Evolutionary conservation across 2,329 filamentous ascomycete species (phyloP).

Genomic region (Monilinia fructigena): DNA sequence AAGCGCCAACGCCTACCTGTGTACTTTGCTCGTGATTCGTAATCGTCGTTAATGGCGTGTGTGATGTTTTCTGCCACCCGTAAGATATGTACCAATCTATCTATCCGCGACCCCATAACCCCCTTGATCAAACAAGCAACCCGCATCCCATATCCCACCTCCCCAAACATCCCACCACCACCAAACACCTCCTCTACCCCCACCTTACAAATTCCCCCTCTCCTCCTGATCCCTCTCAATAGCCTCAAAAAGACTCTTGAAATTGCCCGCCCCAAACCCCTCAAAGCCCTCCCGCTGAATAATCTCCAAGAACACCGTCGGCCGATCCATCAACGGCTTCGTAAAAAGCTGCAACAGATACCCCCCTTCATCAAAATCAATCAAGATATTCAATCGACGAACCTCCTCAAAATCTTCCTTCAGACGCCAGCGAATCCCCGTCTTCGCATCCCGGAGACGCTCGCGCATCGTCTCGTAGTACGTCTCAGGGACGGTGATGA

Average conservation of each 20-base stretch:
- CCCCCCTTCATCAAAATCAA: conserved; percentile 91
- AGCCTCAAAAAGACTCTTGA: conserved; percentile 91
- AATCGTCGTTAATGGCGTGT: too few relatives aligned
- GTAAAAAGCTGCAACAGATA: conserved; percentile 78
- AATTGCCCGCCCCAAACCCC: conserved; percentile 92
- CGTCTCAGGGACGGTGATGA: conserved; percentile 82
- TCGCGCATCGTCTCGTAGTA: conserved; percentile 79
- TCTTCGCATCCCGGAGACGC: conserved; percentile 60
- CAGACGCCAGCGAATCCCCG: conserved; percentile 56
- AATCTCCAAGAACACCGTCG: conserved; percentile 94
- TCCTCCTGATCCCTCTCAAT: conserved; percentile 90
- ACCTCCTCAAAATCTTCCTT: conserved; percentile 78
- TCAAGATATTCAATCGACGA: conserved; percentile 77
- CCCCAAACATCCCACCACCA: not conserved
- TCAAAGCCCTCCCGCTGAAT: conserved; percentile 89
- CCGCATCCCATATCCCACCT: too few relatives aligned
- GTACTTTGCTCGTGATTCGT: too few relatives aligned
- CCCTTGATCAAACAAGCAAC: conserved; percentile 30
- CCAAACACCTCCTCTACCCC: not conserved
- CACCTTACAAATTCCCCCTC: conserved; percentile 70
- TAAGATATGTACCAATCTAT: too few relatives aligned
- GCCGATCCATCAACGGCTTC: conserved; percentile 89
- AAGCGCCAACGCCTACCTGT: too few relatives aligned
- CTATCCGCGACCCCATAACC: conserved; percentile 31
- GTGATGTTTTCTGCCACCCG: too few relatives aligned